Evolutionary conservation across 345 rosid genomes (phyloP).

Genomic region (Melaleuca quinquenervia): DNA sequence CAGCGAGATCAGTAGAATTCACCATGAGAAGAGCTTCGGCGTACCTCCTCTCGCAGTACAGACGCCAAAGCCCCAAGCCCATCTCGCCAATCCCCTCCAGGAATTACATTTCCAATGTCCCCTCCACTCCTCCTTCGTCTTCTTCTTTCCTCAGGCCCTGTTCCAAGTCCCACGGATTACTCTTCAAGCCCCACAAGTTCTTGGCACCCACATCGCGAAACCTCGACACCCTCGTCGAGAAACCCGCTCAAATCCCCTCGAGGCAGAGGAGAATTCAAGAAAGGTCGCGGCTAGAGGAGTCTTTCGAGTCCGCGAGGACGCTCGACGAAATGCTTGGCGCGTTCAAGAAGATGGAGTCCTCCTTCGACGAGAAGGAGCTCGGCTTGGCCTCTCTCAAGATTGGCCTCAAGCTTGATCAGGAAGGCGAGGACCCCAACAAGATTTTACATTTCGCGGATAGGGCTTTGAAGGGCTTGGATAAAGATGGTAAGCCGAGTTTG

Average conservation of each 20-base stretch:
- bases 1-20: neutral
- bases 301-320: conserved; percentile 73
- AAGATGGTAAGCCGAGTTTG: conserved; percentile 34
- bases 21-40: conserved; percentile 7
- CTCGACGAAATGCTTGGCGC: conserved; percentile 63
- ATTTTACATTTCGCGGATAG: conserved; percentile 48
- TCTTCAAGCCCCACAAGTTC: conserved; percentile 19
- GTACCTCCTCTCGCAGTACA: neutral
- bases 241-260: conserved; percentile 30
- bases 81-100: neutral
- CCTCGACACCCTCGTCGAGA: conserved; percentile 41
- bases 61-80: neutral
- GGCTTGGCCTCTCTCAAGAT: conserved; percentile 69
- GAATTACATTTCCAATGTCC: neutral
- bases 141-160: conserved; percentile 20
- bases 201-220: conserved; percentile 30
- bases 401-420: conserved; percentile 81
- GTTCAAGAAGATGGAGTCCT: conserved; percentile 66
- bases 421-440: conserved; percentile 72
- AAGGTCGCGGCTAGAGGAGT: conserved; percentile 66
- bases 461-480: conserved; percentile 60
- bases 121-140: conserved; percentile 1
- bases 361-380: conserved; percentile 58
- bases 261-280: conserved; percentile 45
- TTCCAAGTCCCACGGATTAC: conserved; percentile 19